Base-by-base conservation (phyloP, 2,329 filamentous ascomycete genomes). In the Penicillium olsonii region DNA sequence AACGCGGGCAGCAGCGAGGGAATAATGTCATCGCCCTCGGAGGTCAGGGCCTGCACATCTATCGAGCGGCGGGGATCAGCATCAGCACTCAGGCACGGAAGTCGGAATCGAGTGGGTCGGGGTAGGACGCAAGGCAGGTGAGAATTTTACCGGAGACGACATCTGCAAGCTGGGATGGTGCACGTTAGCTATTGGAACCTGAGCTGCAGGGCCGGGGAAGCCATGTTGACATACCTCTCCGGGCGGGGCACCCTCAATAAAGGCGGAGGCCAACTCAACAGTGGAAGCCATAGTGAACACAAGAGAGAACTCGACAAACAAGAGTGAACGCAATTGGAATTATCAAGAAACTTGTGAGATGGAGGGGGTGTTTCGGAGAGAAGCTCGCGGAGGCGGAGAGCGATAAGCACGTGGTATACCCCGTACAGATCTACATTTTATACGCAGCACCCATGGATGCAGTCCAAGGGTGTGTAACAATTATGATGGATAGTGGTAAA, bases 171-270 rank as follows among this genome's bases (percentile, higher is more conserved):
- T 95, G 59, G 44, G 51, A 39, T n/a, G 38, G 38, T 45, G 8
- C 38, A 37, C 12, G 54, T 66, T 37, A 65, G 62, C 57, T 59
- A 67, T 63, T 57, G 40, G 70, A 62, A 52, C 46, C 50, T 26
- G 48, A 42, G 55, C 47, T 27, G 37, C 15, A 17, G 42, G 50
- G 27, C 47, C 24, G 42, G 50, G 39, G 19, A 49, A 33, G 24
- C 35, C 20, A 35, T 50, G 47, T 50, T 44, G 43, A 51, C 37
- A 43, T 83, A 96, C 92, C 87, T 99, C 94, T 78, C 94, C 94
- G 18, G 94, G 94, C 40, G 94, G 94, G 64, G 94, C 91, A 67
- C 90, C 90, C 77, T 95, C 87, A 59, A 99, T 87, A 72, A 97
- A 99, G 43, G 91, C 87, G 60, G 91, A 88, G 58, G 90, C 79